Conservation (phyloP, 306 rosid species). For the Crotalaria pallida region DNA sequence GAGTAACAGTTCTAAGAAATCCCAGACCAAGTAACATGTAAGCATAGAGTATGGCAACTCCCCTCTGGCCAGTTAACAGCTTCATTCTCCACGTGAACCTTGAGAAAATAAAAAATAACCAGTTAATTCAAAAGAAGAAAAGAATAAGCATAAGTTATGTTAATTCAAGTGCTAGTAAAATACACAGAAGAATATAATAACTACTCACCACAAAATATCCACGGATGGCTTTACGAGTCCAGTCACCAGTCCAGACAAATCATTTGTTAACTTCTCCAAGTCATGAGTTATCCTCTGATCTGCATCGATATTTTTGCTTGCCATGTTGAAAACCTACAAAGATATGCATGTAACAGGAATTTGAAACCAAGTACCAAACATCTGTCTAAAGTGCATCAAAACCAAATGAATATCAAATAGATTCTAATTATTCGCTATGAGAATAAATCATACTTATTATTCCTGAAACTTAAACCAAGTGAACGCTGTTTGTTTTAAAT, state of each 20-base stretch:
- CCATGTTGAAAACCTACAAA: slow-evolving; percentile 87
- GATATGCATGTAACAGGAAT: slow-evolving; percentile 26
- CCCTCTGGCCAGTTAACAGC: slow-evolving; percentile 91
- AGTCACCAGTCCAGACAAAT: slow-evolving; percentile 90
- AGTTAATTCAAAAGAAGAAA: slow-evolving; percentile 1
- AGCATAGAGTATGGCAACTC: slow-evolving; percentile 85
- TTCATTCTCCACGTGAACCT: slow-evolving; percentile 99
- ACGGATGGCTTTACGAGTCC: slow-evolving; percentile 97
- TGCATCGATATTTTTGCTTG: slow-evolving; percentile 76
- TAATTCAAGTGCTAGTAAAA: slow-evolving; percentile 7
- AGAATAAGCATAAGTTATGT: neutral
- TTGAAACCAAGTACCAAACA: slow-evolving; percentile 19
- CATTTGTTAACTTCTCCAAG: slow-evolving; percentile 82
- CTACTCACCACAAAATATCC: slow-evolving; percentile 88
- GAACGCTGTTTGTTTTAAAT: neutral
- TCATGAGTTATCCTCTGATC: slow-evolving; percentile 97
- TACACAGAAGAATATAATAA: neutral
- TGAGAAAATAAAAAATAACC: slow-evolving; percentile 14
- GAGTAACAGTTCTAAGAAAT: slow-evolving; percentile 77
- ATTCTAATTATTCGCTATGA: neutral
- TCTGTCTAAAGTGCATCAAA: slow-evolving; percentile 16
- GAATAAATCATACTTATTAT: neutral
- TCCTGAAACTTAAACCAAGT: slow-evolving; percentile 1
- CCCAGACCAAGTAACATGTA: slow-evolving; percentile 98
- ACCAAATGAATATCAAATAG: neutral